These are phyloP conservation scores for Dendrobium chrysotoxum DNA, from an alignment of 106 monocot species.

Conservation along the genomic window DNA sequence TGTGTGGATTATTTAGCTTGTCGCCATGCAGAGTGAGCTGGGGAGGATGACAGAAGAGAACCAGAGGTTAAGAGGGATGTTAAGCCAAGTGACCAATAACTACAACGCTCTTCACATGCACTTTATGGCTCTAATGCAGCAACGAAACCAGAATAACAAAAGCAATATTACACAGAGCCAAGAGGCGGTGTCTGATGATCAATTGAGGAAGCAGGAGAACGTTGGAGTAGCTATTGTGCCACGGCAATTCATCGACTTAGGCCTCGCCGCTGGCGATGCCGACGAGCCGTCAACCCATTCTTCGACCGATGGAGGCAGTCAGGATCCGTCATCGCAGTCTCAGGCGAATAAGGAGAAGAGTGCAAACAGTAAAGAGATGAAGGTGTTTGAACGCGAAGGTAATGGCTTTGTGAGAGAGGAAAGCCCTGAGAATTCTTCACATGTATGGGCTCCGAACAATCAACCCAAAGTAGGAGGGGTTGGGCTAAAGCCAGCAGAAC, in stretches of 20 bases:
- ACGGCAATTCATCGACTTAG: constrained; percentile 81
- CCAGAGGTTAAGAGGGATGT: constrained; percentile 41
- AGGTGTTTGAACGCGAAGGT: constrained; percentile 3
- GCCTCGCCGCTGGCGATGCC: constrained; percentile 8
- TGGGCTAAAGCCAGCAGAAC: constrained; percentile 17
- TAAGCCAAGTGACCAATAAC: constrained; percentile 50
- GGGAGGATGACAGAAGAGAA: constrained; percentile 70
- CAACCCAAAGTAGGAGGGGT: constrained; percentile 13
- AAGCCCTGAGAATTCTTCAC: constrained; percentile 20
- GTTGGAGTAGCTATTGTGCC: constrained; percentile 26
- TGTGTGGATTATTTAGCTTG: constrained; percentile 24
- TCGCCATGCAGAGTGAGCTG: constrained; percentile 41
- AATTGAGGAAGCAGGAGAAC: background rate
- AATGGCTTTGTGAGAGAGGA: constrained; percentile 10
- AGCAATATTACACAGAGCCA: background rate
- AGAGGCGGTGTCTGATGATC: background rate
- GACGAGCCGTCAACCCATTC: constrained; percentile 51
- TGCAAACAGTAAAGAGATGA: constrained; percentile 10
- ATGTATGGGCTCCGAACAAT: constrained; percentile 34
- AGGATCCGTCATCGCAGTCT: constrained; percentile 16
- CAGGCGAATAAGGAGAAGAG: constrained; percentile 11
- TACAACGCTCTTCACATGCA: constrained; percentile 71
- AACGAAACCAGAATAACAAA: constrained; percentile 15
- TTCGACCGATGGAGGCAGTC: constrained; percentile 38
- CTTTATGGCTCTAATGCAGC: constrained; percentile 49